Evolutionary conservation across 1,284 basidiomycete genomes (phyloP).

Genomic region (Leccinum colubrinum): DNA sequence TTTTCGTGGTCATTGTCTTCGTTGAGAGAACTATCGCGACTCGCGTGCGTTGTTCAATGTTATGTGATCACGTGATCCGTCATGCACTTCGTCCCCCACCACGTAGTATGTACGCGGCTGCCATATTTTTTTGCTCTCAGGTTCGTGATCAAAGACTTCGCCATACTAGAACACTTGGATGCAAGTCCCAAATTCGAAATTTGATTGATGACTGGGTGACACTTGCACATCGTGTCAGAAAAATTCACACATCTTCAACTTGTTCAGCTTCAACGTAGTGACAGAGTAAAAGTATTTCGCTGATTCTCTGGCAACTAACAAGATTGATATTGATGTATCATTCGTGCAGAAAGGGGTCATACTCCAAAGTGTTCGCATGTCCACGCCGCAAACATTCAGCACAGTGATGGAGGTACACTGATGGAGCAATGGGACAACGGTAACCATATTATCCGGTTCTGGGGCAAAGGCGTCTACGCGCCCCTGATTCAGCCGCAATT

Average conservation of each 20-base stretch:
- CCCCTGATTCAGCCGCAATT: not conserved
- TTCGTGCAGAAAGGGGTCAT: not conserved
- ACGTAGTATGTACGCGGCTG: too few relatives aligned
- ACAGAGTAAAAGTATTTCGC: not conserved
- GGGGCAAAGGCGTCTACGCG: not conserved
- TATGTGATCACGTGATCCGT: conserved; percentile 1
- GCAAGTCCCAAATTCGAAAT: too few relatives aligned
- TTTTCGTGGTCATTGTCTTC: conserved; percentile 19
- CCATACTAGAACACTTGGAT: too few relatives aligned
- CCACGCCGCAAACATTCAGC: not conserved
- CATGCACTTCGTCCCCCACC: not conserved
- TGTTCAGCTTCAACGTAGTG: not conserved
- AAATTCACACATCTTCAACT: not conserved
- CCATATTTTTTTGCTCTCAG: too few relatives aligned
- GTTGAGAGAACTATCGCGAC: not conserved
- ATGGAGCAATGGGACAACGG: not conserved
- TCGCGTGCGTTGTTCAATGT: not conserved
- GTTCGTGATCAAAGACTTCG: too few relatives aligned
- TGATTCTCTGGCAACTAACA: not conserved
- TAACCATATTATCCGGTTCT: not conserved
- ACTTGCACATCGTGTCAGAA: not conserved
- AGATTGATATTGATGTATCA: too few relatives aligned
- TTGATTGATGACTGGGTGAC: not conserved
- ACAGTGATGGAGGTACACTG: not conserved
- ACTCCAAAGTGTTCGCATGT: not conserved